Base-by-base conservation (phyloP, 2,329 filamentous ascomycete genomes). In the Phyllosticta citribraziliensis region DNA sequence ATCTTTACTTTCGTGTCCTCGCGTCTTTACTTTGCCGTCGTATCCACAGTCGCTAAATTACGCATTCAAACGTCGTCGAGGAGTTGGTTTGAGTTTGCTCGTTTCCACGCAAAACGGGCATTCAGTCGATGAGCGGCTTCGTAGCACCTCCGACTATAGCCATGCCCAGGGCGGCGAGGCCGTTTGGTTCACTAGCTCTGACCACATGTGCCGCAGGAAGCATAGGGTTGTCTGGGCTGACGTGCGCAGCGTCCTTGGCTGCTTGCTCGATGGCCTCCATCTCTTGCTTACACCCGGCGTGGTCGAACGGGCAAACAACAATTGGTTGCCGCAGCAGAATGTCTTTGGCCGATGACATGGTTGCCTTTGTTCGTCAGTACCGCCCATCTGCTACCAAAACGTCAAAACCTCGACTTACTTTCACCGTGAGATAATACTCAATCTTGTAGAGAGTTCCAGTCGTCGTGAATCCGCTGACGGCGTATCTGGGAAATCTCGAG, bases 251-350 rank as follows among this genome's bases (percentile, higher is more conserved):
- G 67, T 97, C 93, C 74, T 92, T 93, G 52, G 94, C 94, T 0
- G 94, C 89, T 75, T 96, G 91, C 71, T 97, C 92, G 65, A 99
- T 97, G 47, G 92, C 92, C 69, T 96, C 92, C 91, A 99, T 97
- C 76, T 97, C 94, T 72, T 97, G 92, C 74, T 96, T 97, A 77
- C 94, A 99, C 17, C 88, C 89, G 66, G 95, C 90, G 70, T 97
- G 91, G 70, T 99, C 94, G 64, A 97, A 85, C 0, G 94, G 93
- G 69, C 93, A 97, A 57, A 97, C 94, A 35, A 97, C 91, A 62
- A 99, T 97, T 5, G 91, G 91, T 74, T 97, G 90, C 58, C 93
- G 85, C 52, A 97, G 81, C 30, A 86, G 81, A 60, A 99, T 96
- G 72, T 99, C 93, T 74, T 88, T 86, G 24, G 92, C 91, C 54